Conservation (phyloP, 352 stramenopile species). For the Vaucheria bursata region DNA sequence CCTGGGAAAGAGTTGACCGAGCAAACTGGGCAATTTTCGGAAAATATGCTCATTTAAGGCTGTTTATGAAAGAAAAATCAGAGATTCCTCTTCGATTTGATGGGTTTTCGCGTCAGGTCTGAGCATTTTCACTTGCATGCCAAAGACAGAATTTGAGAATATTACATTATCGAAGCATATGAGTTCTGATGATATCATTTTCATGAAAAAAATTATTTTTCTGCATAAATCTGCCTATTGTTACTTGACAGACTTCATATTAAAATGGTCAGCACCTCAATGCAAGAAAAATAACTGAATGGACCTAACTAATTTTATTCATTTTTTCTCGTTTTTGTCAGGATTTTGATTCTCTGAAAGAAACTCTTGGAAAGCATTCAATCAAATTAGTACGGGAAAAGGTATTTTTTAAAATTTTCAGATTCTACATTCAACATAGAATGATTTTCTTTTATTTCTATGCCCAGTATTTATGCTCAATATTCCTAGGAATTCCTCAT, state of each 20-base stretch:
- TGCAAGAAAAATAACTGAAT: no score
- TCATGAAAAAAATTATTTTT: neutral
- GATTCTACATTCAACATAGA: neutral
- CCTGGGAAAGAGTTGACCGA: constrained; percentile 31
- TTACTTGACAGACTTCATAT: no score
- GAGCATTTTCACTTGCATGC: constrained; percentile 28
- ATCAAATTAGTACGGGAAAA: neutral
- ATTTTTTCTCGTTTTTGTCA: neutral
- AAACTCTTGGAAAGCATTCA: neutral
- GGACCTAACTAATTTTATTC: no score
- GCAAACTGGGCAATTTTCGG: constrained; percentile 62
- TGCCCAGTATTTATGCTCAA: no score
- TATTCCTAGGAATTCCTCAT: no score
- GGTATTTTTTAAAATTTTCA: neutral
- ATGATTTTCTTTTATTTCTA: constrained; percentile 1
- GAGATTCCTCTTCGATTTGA: constrained; percentile 29
- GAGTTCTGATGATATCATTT: neutral
- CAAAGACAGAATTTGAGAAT: neutral
- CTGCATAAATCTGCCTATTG: no score
- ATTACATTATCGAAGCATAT: neutral
- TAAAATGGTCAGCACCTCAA: no score
- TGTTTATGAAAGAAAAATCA: constrained; percentile 53
- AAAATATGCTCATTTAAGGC: constrained; percentile 57
- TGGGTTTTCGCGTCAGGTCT: constrained; percentile 28
- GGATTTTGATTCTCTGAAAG: neutral